Base-by-base conservation (phyloP, 2,329 filamentous ascomycete genomes). In the Xylaria multiplex region DNA sequence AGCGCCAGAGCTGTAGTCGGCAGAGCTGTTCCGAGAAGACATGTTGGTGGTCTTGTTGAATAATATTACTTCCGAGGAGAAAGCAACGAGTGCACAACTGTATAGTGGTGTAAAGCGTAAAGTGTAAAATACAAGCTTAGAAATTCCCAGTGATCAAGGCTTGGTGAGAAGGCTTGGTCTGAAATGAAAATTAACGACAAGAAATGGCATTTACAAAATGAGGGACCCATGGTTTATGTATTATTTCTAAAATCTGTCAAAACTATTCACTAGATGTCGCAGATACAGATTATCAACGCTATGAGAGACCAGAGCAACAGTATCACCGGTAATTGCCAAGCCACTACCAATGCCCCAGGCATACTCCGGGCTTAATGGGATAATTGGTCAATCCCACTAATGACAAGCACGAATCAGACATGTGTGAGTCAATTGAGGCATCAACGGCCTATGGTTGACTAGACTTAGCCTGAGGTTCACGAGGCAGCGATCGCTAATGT, bases 341-440 rank as follows among this genome's bases (percentile, higher is more conserved):
- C 65, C 65, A 64, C 57, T 24, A 49, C 6, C 57, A 61, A 37
- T 67, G 65, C 61, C 56, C 62, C 62, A 62, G 65, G 65, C 62
- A 65, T 22, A 55, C 35, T 57, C 27, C 56, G 14, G 58, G 62
- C 65, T 37, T n/a, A 67, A 62, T n/a, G 11, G 40, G 14, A 32
- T 27, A 22, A 62, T 57, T 57, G 49, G 54, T 22, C 58, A 50
- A 62, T 42, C 5, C 48, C 11, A 14, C 30, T 24, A 30, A 55
- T 46, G 7, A 30, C 22, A 53, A n/a, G 52, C 40, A 52, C 42
- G 43, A 46, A 54, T 30, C 37, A n/a, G 43, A 52, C 14, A 8
- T 22, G 43, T 50, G 32, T 65, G 65, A 68, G 49, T 68, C 65
- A 65, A 59, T 43, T 49, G 54, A 56, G 55, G 37, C n/a, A 35